Percentiles rank a stretch among this genome's conserved stretches.
These are phyloP conservation scores for Hypericum androsaemum DNA, from an alignment of 345 rosid genomes.

Conservation along the genomic window DNA sequence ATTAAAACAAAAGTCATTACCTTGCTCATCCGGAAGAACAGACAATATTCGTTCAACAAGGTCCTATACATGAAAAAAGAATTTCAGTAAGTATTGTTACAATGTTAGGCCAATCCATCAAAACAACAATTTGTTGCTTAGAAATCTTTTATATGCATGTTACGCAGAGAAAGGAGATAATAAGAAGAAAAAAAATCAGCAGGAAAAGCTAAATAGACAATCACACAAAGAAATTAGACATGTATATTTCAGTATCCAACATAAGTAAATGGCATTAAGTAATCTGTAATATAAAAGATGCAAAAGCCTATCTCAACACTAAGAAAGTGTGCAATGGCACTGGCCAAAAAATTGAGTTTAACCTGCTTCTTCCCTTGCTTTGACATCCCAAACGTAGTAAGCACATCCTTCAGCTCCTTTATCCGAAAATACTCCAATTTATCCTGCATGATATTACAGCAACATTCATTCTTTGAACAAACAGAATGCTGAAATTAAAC, in stretches of 20 bases:
- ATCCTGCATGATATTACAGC: constrained; percentile 12
- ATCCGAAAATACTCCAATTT: constrained; percentile 28
- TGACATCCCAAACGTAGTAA: constrained; percentile 23
- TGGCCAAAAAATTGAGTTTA: not conserved
- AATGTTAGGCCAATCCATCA: too few relatives aligned
- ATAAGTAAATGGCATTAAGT: too few relatives aligned
- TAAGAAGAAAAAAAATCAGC: not conserved
- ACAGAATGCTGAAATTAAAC: not conserved
- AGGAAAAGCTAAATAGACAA: not conserved
- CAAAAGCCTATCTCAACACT: not conserved
- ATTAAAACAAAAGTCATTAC: too few relatives aligned
- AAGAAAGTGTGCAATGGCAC: not conserved
- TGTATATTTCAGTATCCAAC: too few relatives aligned
- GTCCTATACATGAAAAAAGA: constrained; percentile 15
- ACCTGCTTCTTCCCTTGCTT: constrained; percentile 40
- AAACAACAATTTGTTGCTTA: too few relatives aligned
- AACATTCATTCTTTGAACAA: not conserved
- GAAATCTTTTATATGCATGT: too few relatives aligned
- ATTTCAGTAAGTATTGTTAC: too few relatives aligned
- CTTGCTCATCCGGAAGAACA: too few relatives aligned
- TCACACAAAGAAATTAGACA: too few relatives aligned
- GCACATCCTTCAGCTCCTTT: constrained; percentile 35
- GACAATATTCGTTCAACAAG: constrained; percentile 15
- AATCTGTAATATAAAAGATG: not conserved
- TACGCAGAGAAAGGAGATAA: not conserved